Percentiles rank a stretch among this genome's conserved stretches.
These are phyloP conservation scores for Ascocoryne sarcoides DNA, from an alignment of 2,329 filamentous ascomycete species.

Conservation along the genomic window DNA sequence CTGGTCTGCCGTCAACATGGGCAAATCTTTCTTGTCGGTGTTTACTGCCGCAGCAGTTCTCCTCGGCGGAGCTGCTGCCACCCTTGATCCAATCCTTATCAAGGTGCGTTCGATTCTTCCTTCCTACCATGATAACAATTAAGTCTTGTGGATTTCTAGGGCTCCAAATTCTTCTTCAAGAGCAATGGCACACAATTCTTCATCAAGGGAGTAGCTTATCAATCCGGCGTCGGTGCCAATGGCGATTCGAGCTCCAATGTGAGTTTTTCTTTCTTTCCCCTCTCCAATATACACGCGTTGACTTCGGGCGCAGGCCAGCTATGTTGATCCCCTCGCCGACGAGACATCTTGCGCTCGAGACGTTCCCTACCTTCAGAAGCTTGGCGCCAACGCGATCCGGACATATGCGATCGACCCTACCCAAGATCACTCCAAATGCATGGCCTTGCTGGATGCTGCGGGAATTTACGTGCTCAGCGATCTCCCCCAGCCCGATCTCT, in stretches of 20 bases:
- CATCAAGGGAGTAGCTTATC: slow-evolving; percentile 92
- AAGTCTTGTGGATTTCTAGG: slow-evolving; percentile 13
- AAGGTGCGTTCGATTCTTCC: slow-evolving; percentile 21
- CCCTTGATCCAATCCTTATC: slow-evolving; percentile 44
- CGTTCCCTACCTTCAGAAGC: slow-evolving; percentile 65
- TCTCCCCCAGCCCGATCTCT: slow-evolving; percentile 67
- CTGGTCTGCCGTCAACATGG: slow-evolving; percentile 5
- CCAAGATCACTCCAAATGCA: slow-evolving; percentile 70
- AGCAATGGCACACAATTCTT: slow-evolving; percentile 65
- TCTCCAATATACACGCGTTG: background rate
- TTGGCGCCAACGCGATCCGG: slow-evolving; percentile 86
- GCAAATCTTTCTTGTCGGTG: slow-evolving; percentile 9
- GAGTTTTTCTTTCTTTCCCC: background rate
- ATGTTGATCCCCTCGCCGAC: slow-evolving; percentile 70
- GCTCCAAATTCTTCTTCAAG: slow-evolving; percentile 36
- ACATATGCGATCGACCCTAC: slow-evolving; percentile 85
- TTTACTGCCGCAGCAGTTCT: slow-evolving; percentile 9
- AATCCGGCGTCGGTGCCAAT: slow-evolving; percentile 60
- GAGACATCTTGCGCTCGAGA: slow-evolving; percentile 67
- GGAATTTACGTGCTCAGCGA: slow-evolving; percentile 96
- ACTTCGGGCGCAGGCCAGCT: slow-evolving; percentile 5
- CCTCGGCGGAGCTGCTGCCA: slow-evolving; percentile 31
- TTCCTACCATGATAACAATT: background rate
- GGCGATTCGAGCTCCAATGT: slow-evolving; percentile 18
- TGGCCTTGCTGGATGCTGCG: slow-evolving; percentile 68